Base-by-base conservation (phyloP, 2,329 filamentous ascomycete species). In the Ceratocystis lukuohia region DNA sequence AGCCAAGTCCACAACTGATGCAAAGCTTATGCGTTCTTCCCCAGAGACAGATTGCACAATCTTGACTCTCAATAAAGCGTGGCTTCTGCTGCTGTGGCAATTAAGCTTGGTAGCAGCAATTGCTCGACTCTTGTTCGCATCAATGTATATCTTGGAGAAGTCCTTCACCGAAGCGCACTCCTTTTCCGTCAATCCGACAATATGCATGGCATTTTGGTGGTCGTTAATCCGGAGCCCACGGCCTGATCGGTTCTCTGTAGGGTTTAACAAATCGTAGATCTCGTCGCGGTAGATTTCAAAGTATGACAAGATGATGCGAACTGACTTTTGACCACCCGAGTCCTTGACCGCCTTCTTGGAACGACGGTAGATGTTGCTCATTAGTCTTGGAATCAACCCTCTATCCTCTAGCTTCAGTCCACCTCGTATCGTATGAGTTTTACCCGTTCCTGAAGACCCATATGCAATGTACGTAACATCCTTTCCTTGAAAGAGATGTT, bases 261-360 rank as follows among this genome's bases (percentile, higher is more conserved):
- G 80, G 74, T 96, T 89, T 70, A 96, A 90, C 41, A 96, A 79
- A 74, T 96, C 92, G 72, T 87, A 96, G 22, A 96, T 91, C 74
- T 93, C 93, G 78, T 96, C 92, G 75, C 95, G 96, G 77, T 96
- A 96, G 70, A 96, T 96, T 75, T 96, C 92, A 77, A 96, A 96
- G 77, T 96, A 96, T 33, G 89, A 92, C 72, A 96, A 81, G 12
- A 84, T 80, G 17, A 96, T 89, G 7, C 84, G 79, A 25, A 95
- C 89, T 1, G 78, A 80, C 0, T 87, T 92, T 64, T 84, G 79
- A 10, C 86, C 89, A 3, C 81, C 79, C 1, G 86, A 83, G 72
- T 96, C 91, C 75, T 93, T 94, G 70, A 84, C 82, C 20, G 94
- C 86, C 79, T 95, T 96, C 76, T 91, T 89, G 69, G 88, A 87